A percentile compares a stretch with the other conserved stretches of the same genome.
Conservation (phyloP, 192 early-diverging fungal genomes). For the Dissophora globulifera region DNA sequence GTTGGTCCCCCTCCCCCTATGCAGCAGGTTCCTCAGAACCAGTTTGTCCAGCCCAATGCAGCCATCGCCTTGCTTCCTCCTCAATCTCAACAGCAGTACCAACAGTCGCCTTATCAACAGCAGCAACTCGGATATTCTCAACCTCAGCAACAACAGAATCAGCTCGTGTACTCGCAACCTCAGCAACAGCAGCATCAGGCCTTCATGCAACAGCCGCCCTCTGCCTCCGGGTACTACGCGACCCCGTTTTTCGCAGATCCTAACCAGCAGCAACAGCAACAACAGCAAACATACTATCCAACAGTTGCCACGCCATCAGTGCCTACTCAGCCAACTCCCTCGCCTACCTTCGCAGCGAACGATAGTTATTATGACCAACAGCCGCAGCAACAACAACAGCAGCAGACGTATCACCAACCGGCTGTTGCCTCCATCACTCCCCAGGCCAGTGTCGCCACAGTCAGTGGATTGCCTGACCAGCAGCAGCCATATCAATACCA, state of each 20-base stretch:
- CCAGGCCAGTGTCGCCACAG: constrained; percentile 2
- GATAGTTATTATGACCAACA: constrained; percentile 5
- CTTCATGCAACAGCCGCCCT: background rate
- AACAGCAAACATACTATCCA: background rate
- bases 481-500: background rate
- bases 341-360: background rate
- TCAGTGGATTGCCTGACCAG: background rate
- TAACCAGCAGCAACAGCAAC: constrained; percentile 13
- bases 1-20: background rate
- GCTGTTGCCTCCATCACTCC: background rate
- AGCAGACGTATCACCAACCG: background rate
- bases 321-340: constrained; percentile 8
- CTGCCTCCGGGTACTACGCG: constrained; percentile 10
- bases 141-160: constrained; percentile 20
- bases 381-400: background rate
- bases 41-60: constrained; percentile 1
- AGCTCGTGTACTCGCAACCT: background rate
- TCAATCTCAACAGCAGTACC: constrained; percentile 5
- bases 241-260: background rate
- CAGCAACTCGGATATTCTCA: constrained; percentile 4
- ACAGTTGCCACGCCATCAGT: background rate
- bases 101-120: constrained; percentile 3
- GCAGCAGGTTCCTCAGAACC: constrained; percentile 17
- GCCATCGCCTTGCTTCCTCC: background rate
- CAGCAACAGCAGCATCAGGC: constrained; percentile 16